Evolutionary conservation across 805 yeast species (phyloP).

Genomic region (Lipomyces sp.): DNA sequence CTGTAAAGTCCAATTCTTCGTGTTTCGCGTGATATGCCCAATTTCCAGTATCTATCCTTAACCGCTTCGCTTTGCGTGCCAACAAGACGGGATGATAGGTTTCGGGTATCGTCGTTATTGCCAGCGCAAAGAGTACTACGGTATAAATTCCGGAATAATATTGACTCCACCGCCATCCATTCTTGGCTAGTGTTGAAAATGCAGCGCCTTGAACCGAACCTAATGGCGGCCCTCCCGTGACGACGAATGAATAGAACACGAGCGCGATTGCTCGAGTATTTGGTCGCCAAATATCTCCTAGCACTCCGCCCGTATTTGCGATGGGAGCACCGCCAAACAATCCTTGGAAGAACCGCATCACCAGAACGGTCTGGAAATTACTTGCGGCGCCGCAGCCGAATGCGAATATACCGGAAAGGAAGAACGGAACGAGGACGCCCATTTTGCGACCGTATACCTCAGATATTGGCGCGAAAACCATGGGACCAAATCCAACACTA

Average conservation of each 20-base stretch:
- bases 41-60: constrained; percentile 81
- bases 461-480: constrained; percentile 63
- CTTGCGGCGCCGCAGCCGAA: constrained; percentile 59
- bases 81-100: constrained; percentile 55
- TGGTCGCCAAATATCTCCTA: constrained; percentile 62
- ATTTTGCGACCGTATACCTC: constrained; percentile 50
- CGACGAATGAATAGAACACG: constrained; percentile 56
- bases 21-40: constrained; percentile 87
- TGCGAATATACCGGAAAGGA: constrained; percentile 50
- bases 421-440: constrained; percentile 53
- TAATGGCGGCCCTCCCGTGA: constrained; percentile 49
- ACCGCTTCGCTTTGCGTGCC: constrained; percentile 63
- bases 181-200: constrained; percentile 50
- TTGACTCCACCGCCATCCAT: constrained; percentile 64
- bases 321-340: constrained; percentile 64
- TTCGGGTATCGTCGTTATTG: constrained; percentile 46
- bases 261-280: constrained; percentile 59
- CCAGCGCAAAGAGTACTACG: constrained; percentile 47
- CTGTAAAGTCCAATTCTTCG: constrained; percentile 76
- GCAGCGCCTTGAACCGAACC: constrained; percentile 59
- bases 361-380: constrained; percentile 56
- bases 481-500: constrained; percentile 56
- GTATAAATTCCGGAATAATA: constrained; percentile 57
- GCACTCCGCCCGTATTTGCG: constrained; percentile 62
- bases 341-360: constrained; percentile 63